phyloP scores from a whole-genome alignment of 2,329 filamentous ascomycete genomes.

The Aspergillus amoenus region DNA sequence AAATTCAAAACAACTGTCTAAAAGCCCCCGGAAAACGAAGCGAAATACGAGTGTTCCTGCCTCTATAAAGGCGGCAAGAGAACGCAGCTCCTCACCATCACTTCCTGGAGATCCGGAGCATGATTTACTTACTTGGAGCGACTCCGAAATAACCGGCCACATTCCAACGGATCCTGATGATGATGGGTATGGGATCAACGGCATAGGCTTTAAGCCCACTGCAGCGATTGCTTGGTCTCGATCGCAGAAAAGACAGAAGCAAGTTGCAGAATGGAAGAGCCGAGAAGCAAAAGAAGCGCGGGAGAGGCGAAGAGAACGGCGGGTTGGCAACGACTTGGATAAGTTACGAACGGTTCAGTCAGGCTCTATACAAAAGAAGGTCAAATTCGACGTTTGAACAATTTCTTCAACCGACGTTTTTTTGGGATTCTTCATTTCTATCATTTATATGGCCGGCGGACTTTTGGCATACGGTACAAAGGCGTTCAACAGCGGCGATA shows the following conservation, averaged over 20 bases:
- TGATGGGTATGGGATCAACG: slow-evolving; percentile 64
- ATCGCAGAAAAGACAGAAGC: slow-evolving; percentile 56
- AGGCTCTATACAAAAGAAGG: slow-evolving; percentile 37
- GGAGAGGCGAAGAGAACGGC: slow-evolving; percentile 55
- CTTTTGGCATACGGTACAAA: slow-evolving; percentile 9
- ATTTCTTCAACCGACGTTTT: not conserved
- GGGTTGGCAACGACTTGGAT: slow-evolving; percentile 34
- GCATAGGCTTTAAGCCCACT: slow-evolving; percentile 63
- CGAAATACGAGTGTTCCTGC: slow-evolving; percentile 12
- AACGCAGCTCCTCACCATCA: slow-evolving; percentile 36
- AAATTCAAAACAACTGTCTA: slow-evolving; percentile 19
- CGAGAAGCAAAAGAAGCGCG: slow-evolving; percentile 60
- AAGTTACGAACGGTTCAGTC: slow-evolving; percentile 28
- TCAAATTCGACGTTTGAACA: slow-evolving; percentile 40
- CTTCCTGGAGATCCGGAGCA: slow-evolving; percentile 24
- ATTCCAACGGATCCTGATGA: slow-evolving; percentile 57
- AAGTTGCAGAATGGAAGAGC: slow-evolving; percentile 59
- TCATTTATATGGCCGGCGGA: not conserved
- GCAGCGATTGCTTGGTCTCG: slow-evolving; percentile 58
- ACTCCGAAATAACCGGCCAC: slow-evolving; percentile 63
- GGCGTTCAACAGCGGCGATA: slow-evolving; percentile 9
- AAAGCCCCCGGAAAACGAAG: slow-evolving; percentile 29
- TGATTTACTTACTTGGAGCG: slow-evolving; percentile 53
- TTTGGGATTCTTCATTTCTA: not conserved
- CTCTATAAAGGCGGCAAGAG: slow-evolving; percentile 24